Base-by-base conservation (phyloP, 2,329 filamentous ascomycete species). In the Bipolaris sorokiniana region DNA sequence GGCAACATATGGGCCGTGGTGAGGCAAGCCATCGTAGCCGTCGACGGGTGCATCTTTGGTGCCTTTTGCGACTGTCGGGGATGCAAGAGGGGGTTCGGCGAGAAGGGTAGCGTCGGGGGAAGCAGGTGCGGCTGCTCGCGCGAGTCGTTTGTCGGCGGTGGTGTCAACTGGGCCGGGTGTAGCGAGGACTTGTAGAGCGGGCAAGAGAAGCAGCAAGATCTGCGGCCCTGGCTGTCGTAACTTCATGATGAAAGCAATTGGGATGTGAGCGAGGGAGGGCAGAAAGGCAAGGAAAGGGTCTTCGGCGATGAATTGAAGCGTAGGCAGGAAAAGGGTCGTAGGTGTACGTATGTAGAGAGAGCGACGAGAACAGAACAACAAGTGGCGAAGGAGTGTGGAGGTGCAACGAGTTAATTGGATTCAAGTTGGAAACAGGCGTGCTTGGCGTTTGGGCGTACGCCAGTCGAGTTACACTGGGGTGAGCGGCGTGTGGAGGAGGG, bases 11-110 rank as follows among this genome's bases (percentile, higher is more conserved):
- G 95, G 95, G 1, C 95, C 95, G 18, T 89, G 86, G 73, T 97
- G 94, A 45, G 95, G 95, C 79, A 93, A 95, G 46, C 95, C 95
- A 79, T 98, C 95, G 68, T 90, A 89, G 44, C 93, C 93, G 74
- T 98, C 95, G 18, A 97, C 89, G 0, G 94, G 94, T 54, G 90
- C 91, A 80, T 95, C 89, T 75, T 92, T 92, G 49, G 87, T 88
- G 51, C 86, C 86, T 58, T 78, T 76, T 10, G 67, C 56, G 2
- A 55, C 67, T 2, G 66, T 49, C 2, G 61, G 52, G 47, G 75
- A 60, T 51, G 66, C 58, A 13, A 59, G 64, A 34, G 71, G 65
- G 13, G 64, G 58, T 40, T 67, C 58, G 34, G 64, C 63, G 26
- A 63, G 59, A 45, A 59, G 63, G 60, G 57, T 68, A 61, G 55